phyloP scores from a whole-genome alignment of 169 alveolate species.

The Cryptosporidium canis region DNA sequence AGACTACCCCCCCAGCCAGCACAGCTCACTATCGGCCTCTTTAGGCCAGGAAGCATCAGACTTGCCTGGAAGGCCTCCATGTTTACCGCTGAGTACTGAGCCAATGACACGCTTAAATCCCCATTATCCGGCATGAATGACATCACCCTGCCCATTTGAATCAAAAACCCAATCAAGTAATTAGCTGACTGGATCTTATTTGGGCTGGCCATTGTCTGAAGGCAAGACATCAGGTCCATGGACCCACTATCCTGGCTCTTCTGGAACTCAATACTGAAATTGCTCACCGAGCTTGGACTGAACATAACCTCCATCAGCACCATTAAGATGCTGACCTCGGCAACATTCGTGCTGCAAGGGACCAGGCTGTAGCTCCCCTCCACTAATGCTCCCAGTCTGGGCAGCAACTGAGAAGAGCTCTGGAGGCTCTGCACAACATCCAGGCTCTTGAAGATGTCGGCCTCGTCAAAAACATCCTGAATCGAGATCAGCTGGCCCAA shows the following conservation, averaged over 20 bases:
- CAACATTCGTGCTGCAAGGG: background rate
- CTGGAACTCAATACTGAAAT: background rate
- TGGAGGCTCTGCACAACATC: background rate
- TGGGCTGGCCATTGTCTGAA: background rate
- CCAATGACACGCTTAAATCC: background rate
- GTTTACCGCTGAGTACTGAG: constrained; percentile 22
- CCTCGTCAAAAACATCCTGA: constrained; percentile 7
- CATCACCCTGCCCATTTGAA: constrained; percentile 17
- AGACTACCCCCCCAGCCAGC: background rate
- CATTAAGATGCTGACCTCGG: background rate
- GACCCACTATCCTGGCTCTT: background rate
- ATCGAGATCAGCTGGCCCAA: constrained; percentile 23
- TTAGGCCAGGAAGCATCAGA: constrained; percentile 3
- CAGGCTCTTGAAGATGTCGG: constrained; percentile 5
- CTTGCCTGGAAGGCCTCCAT: constrained; percentile 29
- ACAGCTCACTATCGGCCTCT: background rate
- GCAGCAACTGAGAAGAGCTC: background rate
- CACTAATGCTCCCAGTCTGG: background rate
- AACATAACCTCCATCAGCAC: constrained; percentile 9
- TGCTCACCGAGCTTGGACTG: background rate
- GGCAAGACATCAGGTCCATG: background rate
- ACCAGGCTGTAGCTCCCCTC: background rate
- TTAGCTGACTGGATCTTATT: constrained; percentile 3
- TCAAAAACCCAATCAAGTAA: constrained; percentile 8
- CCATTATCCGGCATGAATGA: background rate